A percentile compares a stretch with the other conserved stretches of the same genome.
Conservation (phyloP, 106 monocot species). For the Platanthera zijinensis region DNA sequence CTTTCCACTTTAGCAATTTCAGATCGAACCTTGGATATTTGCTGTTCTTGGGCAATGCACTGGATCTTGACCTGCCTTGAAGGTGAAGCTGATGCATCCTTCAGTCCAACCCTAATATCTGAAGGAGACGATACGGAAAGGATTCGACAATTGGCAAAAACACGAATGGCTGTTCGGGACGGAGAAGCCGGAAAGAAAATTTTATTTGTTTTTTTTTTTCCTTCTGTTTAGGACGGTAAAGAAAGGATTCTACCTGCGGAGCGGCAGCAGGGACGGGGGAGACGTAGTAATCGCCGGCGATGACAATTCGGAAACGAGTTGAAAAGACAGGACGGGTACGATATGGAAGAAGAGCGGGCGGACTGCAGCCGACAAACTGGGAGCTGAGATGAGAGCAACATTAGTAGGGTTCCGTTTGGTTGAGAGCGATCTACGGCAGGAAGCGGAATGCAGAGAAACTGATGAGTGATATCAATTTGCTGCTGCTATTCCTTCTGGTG, state of each 20-base stretch:
- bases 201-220: not conserved
- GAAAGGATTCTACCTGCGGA: not conserved
- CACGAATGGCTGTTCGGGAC: not conserved
- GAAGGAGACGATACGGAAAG: not conserved
- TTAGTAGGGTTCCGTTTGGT: not conserved
- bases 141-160: not conserved
- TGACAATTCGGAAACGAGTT: not conserved
- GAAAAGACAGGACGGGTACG: not conserved
- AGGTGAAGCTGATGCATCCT: not conserved
- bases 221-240: not conserved
- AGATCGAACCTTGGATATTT: not conserved
- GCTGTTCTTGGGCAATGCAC: conserved; percentile 1
- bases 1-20: not conserved
- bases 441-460: not conserved
- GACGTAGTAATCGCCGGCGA: not conserved
- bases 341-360: not conserved
- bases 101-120: not conserved
- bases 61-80: not conserved
- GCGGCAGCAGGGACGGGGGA: not conserved
- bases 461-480: too few species aligned
- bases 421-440: not conserved
- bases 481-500: too few species aligned
- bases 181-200: not conserved
- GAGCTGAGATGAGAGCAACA: conserved; percentile 2
- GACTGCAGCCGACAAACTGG: not conserved